A percentile compares a stretch with the other conserved stretches of the same genome.
phyloP scores from a whole-genome alignment of 208 protist genomes.

The Trypanosoma avium region DNA sequence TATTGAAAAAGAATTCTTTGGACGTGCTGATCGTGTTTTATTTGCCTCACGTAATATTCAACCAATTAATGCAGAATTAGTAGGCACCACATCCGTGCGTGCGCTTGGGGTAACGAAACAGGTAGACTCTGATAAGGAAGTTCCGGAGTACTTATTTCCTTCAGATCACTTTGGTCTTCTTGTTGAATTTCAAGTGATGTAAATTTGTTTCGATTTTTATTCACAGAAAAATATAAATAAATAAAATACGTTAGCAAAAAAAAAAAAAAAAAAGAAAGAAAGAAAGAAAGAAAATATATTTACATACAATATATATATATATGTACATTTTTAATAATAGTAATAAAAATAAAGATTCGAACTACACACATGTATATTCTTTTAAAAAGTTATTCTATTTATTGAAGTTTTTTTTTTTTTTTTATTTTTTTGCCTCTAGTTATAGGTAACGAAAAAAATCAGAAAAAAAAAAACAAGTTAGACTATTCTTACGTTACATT shows the following conservation, averaged over 20 bases:
- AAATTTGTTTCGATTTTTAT: background rate
- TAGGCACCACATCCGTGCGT: slow-evolving; percentile 48
- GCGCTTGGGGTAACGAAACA: slow-evolving; percentile 30
- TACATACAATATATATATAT: no score
- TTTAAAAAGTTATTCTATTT: background rate
- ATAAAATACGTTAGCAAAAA: background rate
- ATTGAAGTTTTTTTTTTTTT: background rate
- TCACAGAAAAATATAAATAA: background rate
- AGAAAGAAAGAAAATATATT: background rate
- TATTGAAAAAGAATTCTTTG: slow-evolving; percentile 65
- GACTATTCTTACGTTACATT: background rate
- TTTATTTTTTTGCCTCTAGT: slow-evolving; percentile 3
- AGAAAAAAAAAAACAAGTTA: no score
- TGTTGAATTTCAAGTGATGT: slow-evolving; percentile 53
- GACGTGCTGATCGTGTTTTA: slow-evolving; percentile 51
- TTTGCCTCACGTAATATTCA: slow-evolving; percentile 41
- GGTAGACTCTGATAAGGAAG: slow-evolving; percentile 35
- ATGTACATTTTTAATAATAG: no score
- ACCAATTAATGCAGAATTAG: slow-evolving; percentile 41
- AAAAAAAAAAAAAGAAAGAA: background rate
- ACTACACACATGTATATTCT: no score
- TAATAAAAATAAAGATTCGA: no score
- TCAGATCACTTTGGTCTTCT: slow-evolving; percentile 64
- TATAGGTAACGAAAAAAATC: slow-evolving; percentile 2
- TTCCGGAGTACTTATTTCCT: slow-evolving; percentile 51